phyloP scores from a whole-genome alignment of 2,329 filamentous ascomycete species.

The Lachnellula suecica region DNA sequence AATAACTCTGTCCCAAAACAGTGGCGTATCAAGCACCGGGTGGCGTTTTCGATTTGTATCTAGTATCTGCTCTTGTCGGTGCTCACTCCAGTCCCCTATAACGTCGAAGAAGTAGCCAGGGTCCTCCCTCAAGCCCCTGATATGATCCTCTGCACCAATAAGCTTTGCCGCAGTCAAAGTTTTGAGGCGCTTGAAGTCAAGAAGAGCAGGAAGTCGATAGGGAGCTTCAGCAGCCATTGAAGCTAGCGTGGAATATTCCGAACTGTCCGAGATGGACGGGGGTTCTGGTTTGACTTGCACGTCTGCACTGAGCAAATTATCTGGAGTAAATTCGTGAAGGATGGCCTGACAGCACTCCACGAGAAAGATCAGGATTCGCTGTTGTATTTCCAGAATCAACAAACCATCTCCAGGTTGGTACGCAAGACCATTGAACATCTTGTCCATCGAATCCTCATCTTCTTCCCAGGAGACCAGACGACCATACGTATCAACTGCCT shows the following conservation, averaged over 20 bases:
- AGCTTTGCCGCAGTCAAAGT: slow-evolving; percentile 42
- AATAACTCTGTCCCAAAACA: slow-evolving; percentile 43
- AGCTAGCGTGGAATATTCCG: slow-evolving; percentile 39
- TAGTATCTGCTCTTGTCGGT: slow-evolving; percentile 43
- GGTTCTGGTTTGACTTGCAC: slow-evolving; percentile 41
- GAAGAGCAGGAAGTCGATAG: slow-evolving; percentile 46
- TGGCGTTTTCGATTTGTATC: slow-evolving; percentile 35
- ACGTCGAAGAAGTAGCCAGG: slow-evolving; percentile 52
- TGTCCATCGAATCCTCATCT: slow-evolving; percentile 38
- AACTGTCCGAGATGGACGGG: slow-evolving; percentile 30
- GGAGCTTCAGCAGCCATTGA: slow-evolving; percentile 48
- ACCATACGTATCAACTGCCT: slow-evolving; percentile 36
- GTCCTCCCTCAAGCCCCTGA: slow-evolving; percentile 57
- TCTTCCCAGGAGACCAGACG: slow-evolving; percentile 37
- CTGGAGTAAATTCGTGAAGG: slow-evolving; percentile 48
- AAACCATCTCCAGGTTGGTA: slow-evolving; percentile 48
- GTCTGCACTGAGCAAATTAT: slow-evolving; percentile 28
- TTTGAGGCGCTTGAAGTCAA: slow-evolving; percentile 47
- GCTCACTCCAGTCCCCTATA: slow-evolving; percentile 44
- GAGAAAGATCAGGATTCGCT: slow-evolving; percentile 47
- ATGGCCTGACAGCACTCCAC: slow-evolving; percentile 45
- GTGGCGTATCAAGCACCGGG: slow-evolving; percentile 16
- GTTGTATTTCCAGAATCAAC: slow-evolving; percentile 49
- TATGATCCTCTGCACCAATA: slow-evolving; percentile 49
- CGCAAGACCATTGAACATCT: slow-evolving; percentile 36